These are phyloP conservation scores for Amylostereum chailletii DNA, from an alignment of 1,284 basidiomycete genomes.

Conservation along the genomic window DNA sequence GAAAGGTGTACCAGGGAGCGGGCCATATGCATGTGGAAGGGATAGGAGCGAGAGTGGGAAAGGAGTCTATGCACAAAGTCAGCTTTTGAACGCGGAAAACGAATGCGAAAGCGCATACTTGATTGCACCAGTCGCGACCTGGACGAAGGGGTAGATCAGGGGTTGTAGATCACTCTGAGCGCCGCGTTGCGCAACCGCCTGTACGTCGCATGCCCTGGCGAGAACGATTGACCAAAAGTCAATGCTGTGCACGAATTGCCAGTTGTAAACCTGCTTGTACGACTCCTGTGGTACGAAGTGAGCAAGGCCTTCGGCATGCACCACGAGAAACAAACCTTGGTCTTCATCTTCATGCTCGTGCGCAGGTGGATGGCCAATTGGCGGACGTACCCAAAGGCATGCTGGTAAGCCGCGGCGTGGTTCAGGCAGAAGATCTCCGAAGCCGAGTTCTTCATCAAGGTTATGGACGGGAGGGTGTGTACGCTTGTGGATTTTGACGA, in stretches of 20 bases:
- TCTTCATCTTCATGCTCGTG: conserved; percentile 85
- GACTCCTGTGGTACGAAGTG: conserved; percentile 51
- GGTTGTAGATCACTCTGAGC: conserved; percentile 76
- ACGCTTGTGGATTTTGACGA: conserved; percentile 77
- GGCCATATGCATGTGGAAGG: conserved; percentile 70
- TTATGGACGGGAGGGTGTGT: conserved; percentile 89
- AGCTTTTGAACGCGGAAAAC: conserved; percentile 2
- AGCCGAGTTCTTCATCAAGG: conserved; percentile 97
- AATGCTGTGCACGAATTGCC: conserved; percentile 94
- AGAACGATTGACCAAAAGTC: conserved; percentile 96
- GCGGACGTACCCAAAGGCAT: conserved; percentile 94
- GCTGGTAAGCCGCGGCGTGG: conserved; percentile 77
- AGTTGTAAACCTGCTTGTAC: conserved; percentile 93
- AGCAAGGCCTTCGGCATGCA: conserved; percentile 7
- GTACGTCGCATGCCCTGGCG: conserved; percentile 66
- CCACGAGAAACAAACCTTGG: conserved; percentile 45
- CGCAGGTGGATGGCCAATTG: conserved; percentile 92
- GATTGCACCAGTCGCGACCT: conserved; percentile 88
- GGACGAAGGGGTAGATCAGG: conserved; percentile 92
- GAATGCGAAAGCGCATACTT: conserved; percentile 43
- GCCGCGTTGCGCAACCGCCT: conserved; percentile 41
- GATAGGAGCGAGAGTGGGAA: conserved; percentile 73
- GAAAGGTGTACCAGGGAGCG: conserved; percentile 68
- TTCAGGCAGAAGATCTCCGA: conserved; percentile 85
- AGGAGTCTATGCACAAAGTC: conserved; percentile 53